Evolutionary conservation across 495 filamentous ascomycete genomes (phyloP), one percentile per base, ranked within the genome.

Genomic region (Chlorociboria aeruginascens): DNA sequence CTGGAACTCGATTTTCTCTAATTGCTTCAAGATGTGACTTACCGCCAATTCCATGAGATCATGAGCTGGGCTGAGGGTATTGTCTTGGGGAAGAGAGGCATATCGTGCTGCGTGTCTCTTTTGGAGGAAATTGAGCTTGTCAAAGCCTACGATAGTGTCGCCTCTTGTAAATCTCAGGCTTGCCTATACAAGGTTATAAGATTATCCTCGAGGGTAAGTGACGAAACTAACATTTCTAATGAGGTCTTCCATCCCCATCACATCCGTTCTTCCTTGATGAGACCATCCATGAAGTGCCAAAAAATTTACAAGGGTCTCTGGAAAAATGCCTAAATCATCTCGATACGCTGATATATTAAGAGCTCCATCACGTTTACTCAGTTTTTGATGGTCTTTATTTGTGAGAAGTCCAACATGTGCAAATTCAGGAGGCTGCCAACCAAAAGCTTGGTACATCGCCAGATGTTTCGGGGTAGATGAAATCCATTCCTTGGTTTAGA

Each of bases 391-490:
- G 32, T 79, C 66, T 50, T 73, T 63, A 58, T 95, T 82, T 12
- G 85, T 77, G 0, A 98, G 77, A 3, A 98, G 67, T 12, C 89
- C 86, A 10, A 97, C 85, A 64, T 98, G 92, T 32, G 82, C 89
- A 61, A 92, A 98, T 31, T 62, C 50, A 2, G 92, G 92, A 2
- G 80, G 78, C n/a, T 71, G 58, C 92, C 92, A 98, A 3, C 80
- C 77, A 62, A 98, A 95, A 8, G 88, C 88, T 43, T 83, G 66
- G 64, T 98, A 97, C 29, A 98, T 65, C 11, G 80, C 77, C 46
- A 92, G 66, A 64, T 98, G 92, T 58, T 89, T 82, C 2, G 88
- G 89, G 0, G 92, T 97, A 0, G 87, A 90, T 12, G 87, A 72
- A 69, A 97, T 84, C 92, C 92, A 98, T 77, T 98, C 82, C 76